Evolutionary conservation across 225 moss, liverwort and hornwort genomes (phyloP), one percentile per base, ranked within the genome.

Genomic region (Anthoceros angustus): DNA sequence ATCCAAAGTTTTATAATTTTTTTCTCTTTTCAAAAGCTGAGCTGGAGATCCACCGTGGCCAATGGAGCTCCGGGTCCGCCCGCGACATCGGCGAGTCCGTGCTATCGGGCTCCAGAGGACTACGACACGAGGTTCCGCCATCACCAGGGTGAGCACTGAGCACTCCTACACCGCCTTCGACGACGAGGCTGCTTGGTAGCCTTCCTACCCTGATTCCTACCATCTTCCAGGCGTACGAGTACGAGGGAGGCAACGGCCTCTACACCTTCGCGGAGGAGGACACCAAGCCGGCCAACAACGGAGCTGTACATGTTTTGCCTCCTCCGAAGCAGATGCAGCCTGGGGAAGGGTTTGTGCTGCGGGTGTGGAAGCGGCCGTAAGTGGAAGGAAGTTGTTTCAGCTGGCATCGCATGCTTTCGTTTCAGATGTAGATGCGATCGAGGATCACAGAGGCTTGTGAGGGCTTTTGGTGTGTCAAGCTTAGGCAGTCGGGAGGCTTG

Each of bases 301-400:
- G 92, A 60, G 83, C 92, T n/a, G n/a, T n/a, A n/a, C n/a, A n/a
- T 61, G 72, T 81, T 71, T 82, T 92, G 61, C 88, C 92, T 25
- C 82, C 84, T 60, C 92, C 92, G 9, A 87, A 92, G 48, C 87
- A 86, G 63, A 88, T 92, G 88, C 80, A 77, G 62, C 25, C 68
- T 38, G 92, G 87, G 73, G 92, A 92, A 81, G 92, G 92, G 39
- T 74, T 73, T 43, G 82, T 82, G 61, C 79, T 92, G 65, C 86
- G 92, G 40, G 84, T 86, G 68, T 92, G 92, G 92, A 92, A 83
- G 77, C 82, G 86, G n/a, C n/a, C n/a, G 92, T 92, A 78, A 74
- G 46, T 18, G 12, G 14, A 12, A 12, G 12, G 12, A 12, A 12
- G 12, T 48, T 48, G 46, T 48, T 18, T 48, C 2, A 48, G 14